These are phyloP conservation scores for Haberlea rhodopensis DNA, from an alignment of 257 asterid genomes.

Conservation along the genomic window DNA sequence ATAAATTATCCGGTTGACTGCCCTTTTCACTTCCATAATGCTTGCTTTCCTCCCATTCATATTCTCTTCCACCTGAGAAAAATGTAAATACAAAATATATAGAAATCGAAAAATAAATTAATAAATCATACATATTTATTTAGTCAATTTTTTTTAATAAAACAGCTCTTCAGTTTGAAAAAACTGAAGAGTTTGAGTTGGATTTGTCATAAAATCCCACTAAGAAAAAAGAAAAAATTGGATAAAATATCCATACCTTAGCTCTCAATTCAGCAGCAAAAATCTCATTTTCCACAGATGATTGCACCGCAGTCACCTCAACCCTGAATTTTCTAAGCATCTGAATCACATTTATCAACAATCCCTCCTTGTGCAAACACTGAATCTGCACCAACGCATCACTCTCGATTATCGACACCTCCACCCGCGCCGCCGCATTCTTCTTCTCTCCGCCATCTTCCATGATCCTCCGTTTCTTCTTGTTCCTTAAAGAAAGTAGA, in stretches of 20 bases:
- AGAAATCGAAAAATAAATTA: neutral
- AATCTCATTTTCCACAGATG: conserved; percentile 42
- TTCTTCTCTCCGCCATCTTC: conserved; percentile 25
- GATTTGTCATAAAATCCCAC: too few species aligned
- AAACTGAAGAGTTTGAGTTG: too few species aligned
- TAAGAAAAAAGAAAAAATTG: too few species aligned
- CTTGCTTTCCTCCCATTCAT: conserved; percentile 46
- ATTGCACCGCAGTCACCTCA: conserved; percentile 57
- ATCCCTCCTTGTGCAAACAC: conserved; percentile 57
- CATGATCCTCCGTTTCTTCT: conserved; percentile 28
- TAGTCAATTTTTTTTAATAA: too few species aligned
- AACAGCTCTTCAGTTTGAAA: too few species aligned
- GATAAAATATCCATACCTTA: conserved; percentile 43
- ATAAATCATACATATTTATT: neutral
- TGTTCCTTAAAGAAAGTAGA: neutral
- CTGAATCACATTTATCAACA: conserved; percentile 66
- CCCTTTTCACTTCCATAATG: conserved; percentile 65
- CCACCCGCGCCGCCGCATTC: conserved; percentile 40
- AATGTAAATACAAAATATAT: neutral
- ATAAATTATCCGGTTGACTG: conserved; percentile 44
- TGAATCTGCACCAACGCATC: conserved; percentile 78
- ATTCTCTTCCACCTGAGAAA: conserved; percentile 48
- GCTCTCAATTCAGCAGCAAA: conserved; percentile 69
- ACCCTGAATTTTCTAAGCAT: conserved; percentile 47
- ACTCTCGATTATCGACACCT: conserved; percentile 80